Percentiles rank a stretch among this genome's conserved stretches.
Conservation (phyloP, 208 protist species). For the Trypanosoma avium region DNA sequence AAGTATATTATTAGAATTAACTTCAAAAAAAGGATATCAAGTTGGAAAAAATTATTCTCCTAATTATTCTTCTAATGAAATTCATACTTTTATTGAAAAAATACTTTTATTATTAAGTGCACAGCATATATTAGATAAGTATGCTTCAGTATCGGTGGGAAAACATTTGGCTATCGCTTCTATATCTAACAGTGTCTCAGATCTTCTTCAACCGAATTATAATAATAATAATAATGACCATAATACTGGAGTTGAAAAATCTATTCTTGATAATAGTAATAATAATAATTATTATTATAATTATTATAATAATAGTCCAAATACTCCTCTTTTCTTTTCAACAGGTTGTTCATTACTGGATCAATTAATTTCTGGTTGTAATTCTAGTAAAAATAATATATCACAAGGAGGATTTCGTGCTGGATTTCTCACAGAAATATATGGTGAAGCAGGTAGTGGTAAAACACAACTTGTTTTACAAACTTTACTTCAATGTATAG, state of each 20-base stretch:
- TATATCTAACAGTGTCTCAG: conserved; percentile 5
- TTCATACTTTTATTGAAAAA: conserved; percentile 21
- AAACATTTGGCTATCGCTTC: background rate
- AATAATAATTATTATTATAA: too few relatives aligned
- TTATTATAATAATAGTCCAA: too few relatives aligned
- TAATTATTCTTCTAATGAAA: background rate
- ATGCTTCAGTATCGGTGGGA: background rate
- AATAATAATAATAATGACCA: too few relatives aligned
- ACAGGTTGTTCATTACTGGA: conserved; percentile 41
- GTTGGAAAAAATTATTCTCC: too few relatives aligned
- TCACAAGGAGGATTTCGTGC: conserved; percentile 39
- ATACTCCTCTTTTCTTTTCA: conserved; percentile 26
- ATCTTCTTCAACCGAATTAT: conserved; percentile 13
- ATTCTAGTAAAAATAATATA: background rate
- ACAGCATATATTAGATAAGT: conserved; percentile 12
- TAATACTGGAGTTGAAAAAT: too few relatives aligned
- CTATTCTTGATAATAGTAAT: too few relatives aligned
- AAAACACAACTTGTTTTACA: conserved; percentile 81
- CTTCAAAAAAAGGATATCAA: background rate
- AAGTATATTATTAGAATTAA: background rate
- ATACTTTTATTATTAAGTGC: conserved; percentile 7
- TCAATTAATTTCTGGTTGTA: conserved; percentile 27
- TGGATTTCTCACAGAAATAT: conserved; percentile 63
- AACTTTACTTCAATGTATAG: conserved; percentile 49
- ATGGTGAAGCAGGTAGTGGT: conserved; percentile 73